Conservation (phyloP, 2,329 filamentous ascomycete species). For the Ceratocystis alfenasii region DNA sequence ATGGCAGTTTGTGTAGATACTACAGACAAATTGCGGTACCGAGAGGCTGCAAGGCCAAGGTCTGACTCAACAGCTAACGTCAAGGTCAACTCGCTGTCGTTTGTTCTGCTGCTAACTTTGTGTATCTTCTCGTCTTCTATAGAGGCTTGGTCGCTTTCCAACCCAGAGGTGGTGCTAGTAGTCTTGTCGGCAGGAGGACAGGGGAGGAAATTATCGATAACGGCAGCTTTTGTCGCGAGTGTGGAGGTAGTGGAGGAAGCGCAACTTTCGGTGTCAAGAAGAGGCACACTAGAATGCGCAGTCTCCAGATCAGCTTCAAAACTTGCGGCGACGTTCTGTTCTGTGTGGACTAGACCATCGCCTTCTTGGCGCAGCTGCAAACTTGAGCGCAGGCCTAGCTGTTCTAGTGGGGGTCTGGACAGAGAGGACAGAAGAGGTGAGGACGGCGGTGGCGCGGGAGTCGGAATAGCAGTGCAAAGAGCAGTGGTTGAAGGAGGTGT, state of each 20-base stretch:
- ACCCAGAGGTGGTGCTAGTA: neutral
- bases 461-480: neutral
- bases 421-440: neutral
- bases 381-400: neutral
- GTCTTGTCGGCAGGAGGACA: neutral
- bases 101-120: neutral
- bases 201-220: neutral
- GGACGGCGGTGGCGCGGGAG: neutral
- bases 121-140: neutral
- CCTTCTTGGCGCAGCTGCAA: neutral
- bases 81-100: neutral
- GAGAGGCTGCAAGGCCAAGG: conserved; percentile 8
- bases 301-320: conserved; percentile 11
- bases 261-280: conserved; percentile 1
- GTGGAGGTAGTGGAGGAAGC: neutral
- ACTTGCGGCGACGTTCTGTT: neutral
- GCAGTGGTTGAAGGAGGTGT: neutral
- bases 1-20: neutral
- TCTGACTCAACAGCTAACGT: conserved; percentile 1
- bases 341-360: neutral
- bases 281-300: conserved; percentile 5
- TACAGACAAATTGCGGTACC: neutral
- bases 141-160: conserved; percentile 2
- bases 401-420: neutral
- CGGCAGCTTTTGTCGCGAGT: neutral